Conservation (phyloP, 1,284 basidiomycete genomes). For the Leccinum griseonigrum region DNA sequence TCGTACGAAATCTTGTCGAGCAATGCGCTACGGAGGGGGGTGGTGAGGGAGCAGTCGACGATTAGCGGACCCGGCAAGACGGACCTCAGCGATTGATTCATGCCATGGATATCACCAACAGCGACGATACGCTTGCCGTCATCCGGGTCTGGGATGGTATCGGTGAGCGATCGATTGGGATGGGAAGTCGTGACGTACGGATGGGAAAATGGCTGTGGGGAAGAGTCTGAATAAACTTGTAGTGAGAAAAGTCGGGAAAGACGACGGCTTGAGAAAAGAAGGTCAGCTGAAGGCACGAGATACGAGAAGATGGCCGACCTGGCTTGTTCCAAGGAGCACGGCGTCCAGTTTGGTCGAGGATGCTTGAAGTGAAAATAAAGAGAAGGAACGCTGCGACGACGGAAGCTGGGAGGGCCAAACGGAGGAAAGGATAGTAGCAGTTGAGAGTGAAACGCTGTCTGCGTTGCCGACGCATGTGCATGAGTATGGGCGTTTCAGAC, state of each 20-base stretch:
- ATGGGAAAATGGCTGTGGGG: conserved; percentile 49
- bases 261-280: conserved; percentile 22
- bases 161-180: background rate
- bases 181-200: conserved; percentile 35
- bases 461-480: conserved; percentile 2
- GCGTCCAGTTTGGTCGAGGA: conserved; percentile 15
- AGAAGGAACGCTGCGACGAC: conserved; percentile 42
- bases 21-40: conserved; percentile 47
- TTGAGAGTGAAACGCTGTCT: background rate
- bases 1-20: conserved; percentile 61
- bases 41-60: background rate
- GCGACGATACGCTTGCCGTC: conserved; percentile 59
- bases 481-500: conserved; percentile 13
- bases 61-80: conserved; percentile 24
- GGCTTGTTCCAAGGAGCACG: conserved; percentile 14
- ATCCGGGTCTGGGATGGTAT: conserved; percentile 40
- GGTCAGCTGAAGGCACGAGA: background rate
- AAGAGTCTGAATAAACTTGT: conserved; percentile 42
- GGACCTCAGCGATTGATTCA: conserved; percentile 64
- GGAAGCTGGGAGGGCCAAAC: conserved; percentile 15
- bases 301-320: conserved; percentile 15
- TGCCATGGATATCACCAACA: conserved; percentile 86
- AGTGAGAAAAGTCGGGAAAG: conserved; percentile 58
- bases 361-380: conserved; percentile 38
- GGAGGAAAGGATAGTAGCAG: background rate